Conservation (phyloP, 164 flowering plant species). For the Piper longum region DNA sequence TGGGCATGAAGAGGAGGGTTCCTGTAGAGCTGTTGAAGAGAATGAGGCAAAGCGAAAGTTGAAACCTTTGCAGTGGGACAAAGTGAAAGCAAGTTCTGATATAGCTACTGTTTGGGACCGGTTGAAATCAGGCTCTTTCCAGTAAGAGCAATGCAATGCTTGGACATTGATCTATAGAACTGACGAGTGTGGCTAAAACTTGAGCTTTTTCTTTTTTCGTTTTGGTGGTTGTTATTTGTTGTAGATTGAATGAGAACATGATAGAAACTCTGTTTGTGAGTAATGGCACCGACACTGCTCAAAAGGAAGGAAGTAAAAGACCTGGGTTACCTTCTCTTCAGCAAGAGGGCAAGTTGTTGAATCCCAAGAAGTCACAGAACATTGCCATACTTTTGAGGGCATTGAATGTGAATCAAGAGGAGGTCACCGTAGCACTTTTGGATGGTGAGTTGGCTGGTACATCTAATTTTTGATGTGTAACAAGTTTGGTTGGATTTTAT, state of each 20-base stretch:
- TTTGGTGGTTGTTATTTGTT: conserved; percentile 7
- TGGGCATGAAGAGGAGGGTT: neutral
- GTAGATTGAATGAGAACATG: conserved; percentile 91
- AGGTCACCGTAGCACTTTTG: conserved; percentile 80
- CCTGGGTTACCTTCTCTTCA: conserved; percentile 47
- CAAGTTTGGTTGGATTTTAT: too few species aligned
- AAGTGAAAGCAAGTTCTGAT: conserved; percentile 90
- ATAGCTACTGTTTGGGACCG: conserved; percentile 96
- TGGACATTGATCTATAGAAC: neutral
- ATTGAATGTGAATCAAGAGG: conserved; percentile 84
- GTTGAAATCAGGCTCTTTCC: conserved; percentile 82
- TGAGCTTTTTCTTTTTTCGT: too few species aligned
- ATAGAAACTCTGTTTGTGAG: conserved; percentile 85
- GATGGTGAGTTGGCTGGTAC: too few species aligned
- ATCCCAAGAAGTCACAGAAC: conserved; percentile 97
- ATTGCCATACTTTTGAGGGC: conserved; percentile 90
- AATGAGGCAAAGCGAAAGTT: conserved; percentile 51
- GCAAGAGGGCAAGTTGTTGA: conserved; percentile 66
- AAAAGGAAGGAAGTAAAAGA: conserved; percentile 44
- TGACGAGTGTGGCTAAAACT: too few species aligned
- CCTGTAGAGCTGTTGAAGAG: conserved; percentile 12
- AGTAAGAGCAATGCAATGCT: conserved; percentile 36
- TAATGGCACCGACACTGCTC: conserved; percentile 38
- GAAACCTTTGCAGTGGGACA: conserved; percentile 98
- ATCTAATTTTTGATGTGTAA: too few species aligned